Evolutionary conservation across 2,329 filamentous ascomycete species (phyloP).

Genomic region (Colletotrichum melonis): DNA sequence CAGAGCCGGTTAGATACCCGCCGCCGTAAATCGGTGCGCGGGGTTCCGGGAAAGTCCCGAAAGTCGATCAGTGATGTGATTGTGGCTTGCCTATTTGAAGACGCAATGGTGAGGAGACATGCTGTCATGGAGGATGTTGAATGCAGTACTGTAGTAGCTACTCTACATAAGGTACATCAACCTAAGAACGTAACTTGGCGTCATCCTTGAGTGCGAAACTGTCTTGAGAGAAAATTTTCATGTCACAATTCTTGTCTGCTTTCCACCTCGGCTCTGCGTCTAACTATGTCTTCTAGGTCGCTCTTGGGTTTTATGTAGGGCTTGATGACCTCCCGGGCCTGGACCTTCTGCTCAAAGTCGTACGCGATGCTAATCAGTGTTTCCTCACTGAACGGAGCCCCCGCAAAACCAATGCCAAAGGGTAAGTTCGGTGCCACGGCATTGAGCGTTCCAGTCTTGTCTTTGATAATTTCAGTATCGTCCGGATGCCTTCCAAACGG

Average conservation of each 20-base stretch:
- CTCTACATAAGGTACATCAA: too few species aligned
- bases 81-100: neutral
- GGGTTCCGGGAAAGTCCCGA: neutral
- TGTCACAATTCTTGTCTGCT: neutral
- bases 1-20: neutral
- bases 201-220: neutral
- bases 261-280: conserved; percentile 43
- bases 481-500: conserved; percentile 68
- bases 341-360: conserved; percentile 73
- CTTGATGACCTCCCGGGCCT: conserved; percentile 41
- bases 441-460: conserved; percentile 62
- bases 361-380: conserved; percentile 73
- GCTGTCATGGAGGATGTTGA: neutral
- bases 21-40: neutral
- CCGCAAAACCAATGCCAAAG: conserved; percentile 74
- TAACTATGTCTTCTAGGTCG: conserved; percentile 43
- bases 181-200: too few species aligned
- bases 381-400: conserved; percentile 69
- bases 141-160: neutral
- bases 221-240: neutral
- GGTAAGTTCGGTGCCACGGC: conserved; percentile 63
- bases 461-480: conserved; percentile 57
- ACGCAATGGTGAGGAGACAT: neutral
- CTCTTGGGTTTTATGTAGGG: conserved; percentile 44
- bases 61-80: neutral